Evolutionary conservation across 2,329 filamentous ascomycete genomes (phyloP).

Genomic region (Ceratocystis harringtonii): DNA sequence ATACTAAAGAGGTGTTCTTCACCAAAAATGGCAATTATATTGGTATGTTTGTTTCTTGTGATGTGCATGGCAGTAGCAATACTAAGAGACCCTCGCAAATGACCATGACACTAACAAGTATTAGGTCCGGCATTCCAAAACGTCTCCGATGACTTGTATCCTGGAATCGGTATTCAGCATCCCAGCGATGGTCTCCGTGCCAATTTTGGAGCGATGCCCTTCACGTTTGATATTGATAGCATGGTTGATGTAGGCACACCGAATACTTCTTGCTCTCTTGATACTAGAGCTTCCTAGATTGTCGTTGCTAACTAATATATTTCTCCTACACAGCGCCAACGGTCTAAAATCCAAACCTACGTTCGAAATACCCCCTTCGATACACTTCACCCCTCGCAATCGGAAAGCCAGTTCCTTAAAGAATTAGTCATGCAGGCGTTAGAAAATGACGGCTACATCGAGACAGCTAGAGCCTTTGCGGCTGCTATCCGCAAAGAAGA

Average conservation of each 20-base stretch:
- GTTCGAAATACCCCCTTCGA: background rate
- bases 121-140: slow-evolving; percentile 57
- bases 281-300: background rate
- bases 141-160: slow-evolving; percentile 50
- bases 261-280: background rate
- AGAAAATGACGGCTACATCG: slow-evolving; percentile 88
- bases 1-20: slow-evolving; percentile 49
- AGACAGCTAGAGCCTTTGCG: slow-evolving; percentile 78
- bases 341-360: background rate
- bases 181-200: slow-evolving; percentile 44
- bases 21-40: slow-evolving; percentile 48
- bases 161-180: slow-evolving; percentile 50
- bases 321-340: background rate
- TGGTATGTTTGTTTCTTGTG: slow-evolving; percentile 28
- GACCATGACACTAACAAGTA: slow-evolving; percentile 18
- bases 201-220: slow-evolving; percentile 40
- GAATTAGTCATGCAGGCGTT: slow-evolving; percentile 63
- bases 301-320: background rate
- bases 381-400: background rate
- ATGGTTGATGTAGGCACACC: slow-evolving; percentile 62
- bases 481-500: slow-evolving; percentile 65
- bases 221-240: slow-evolving; percentile 72
- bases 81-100: too few species aligned
- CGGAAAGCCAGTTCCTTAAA: background rate
- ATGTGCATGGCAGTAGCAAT: too few species aligned